Conservation (phyloP, 495 filamentous ascomycete genomes). For the Copromyces sp. region DNA sequence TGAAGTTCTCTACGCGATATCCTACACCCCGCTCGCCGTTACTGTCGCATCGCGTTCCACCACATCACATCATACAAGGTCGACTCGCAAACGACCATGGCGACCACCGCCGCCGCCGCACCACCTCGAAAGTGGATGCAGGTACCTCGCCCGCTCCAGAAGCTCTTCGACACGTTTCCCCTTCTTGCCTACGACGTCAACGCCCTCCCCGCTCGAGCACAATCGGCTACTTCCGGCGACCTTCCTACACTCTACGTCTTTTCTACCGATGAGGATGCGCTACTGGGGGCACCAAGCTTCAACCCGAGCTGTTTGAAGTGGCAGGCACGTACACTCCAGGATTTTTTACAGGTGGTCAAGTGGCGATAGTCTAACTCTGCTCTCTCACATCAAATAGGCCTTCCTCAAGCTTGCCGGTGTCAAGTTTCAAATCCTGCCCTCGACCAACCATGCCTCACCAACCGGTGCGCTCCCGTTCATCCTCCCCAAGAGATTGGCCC, state of each 20-base stretch:
- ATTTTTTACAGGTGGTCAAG: not conserved
- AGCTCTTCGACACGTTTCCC: constrained; percentile 76
- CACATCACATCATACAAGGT: not conserved
- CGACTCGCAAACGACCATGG: not conserved
- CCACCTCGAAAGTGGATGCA: constrained; percentile 17
- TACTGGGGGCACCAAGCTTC: constrained; percentile 59
- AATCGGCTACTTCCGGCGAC: constrained; percentile 35
- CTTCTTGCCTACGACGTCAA: constrained; percentile 67
- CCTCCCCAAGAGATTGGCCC: constrained; percentile 40
- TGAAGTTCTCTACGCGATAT: not conserved
- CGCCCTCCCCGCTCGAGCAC: constrained; percentile 58
- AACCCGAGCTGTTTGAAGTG: constrained; percentile 93
- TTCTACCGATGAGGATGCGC: constrained; percentile 53
- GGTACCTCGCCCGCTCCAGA: constrained; percentile 67
- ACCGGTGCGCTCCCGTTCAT: constrained; percentile 83
- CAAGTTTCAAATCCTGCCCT: constrained; percentile 56
- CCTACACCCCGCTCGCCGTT: not conserved
- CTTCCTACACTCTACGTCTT: constrained; percentile 68
- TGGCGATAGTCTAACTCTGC: not conserved
- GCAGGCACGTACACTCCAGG: constrained; percentile 55
- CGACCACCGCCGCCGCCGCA: not conserved
- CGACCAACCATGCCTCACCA: constrained; percentile 89
- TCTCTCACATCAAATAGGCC: constrained; percentile 41
- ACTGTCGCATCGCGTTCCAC: not conserved
- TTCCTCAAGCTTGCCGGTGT: constrained; percentile 72